Conservation (phyloP, 768 basidiomycete genomes). For the Lactarius quietus region DNA sequence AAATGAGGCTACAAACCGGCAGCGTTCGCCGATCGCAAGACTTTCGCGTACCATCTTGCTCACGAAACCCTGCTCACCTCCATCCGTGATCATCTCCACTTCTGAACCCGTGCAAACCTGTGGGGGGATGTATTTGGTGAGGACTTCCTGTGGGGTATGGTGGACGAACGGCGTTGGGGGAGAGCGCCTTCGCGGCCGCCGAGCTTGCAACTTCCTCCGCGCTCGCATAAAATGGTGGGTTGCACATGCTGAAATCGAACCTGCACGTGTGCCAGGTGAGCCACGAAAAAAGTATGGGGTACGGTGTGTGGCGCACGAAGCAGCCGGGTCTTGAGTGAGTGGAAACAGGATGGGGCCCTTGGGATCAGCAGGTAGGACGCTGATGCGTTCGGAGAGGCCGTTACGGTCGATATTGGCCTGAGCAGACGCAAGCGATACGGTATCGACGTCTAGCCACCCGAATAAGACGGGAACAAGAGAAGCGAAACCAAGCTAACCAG, state of each 20-base stretch:
- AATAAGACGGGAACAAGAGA: neutral
- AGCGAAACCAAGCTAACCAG: conserved; percentile 44
- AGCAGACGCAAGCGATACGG: conserved; percentile 54
- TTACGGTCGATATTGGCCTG: conserved; percentile 9
- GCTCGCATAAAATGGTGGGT: conserved; percentile 92
- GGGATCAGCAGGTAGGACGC: conserved; percentile 39
- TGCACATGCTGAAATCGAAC: conserved; percentile 88
- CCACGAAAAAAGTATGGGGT: neutral
- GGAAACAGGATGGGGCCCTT: conserved; percentile 47
- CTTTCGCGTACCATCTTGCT: conserved; percentile 76
- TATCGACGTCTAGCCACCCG: conserved; percentile 60
- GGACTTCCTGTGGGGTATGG: neutral
- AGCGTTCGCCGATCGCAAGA: conserved; percentile 42
- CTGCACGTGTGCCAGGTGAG: conserved; percentile 30
- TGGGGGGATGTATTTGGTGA: neutral
- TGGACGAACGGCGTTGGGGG: conserved; percentile 64
- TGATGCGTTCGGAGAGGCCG: conserved; percentile 46
- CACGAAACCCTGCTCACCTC: conserved; percentile 84
- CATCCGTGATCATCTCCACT: conserved; percentile 84
- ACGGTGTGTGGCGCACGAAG: conserved; percentile 6
- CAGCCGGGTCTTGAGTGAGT: conserved; percentile 26
- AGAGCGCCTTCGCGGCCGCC: conserved; percentile 57
- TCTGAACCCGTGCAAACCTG: conserved; percentile 81
- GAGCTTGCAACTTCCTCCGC: conserved; percentile 59
- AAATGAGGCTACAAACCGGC: conserved; percentile 47